Conservation (phyloP, 306 rosid species). For the Acacia acuminata region DNA sequence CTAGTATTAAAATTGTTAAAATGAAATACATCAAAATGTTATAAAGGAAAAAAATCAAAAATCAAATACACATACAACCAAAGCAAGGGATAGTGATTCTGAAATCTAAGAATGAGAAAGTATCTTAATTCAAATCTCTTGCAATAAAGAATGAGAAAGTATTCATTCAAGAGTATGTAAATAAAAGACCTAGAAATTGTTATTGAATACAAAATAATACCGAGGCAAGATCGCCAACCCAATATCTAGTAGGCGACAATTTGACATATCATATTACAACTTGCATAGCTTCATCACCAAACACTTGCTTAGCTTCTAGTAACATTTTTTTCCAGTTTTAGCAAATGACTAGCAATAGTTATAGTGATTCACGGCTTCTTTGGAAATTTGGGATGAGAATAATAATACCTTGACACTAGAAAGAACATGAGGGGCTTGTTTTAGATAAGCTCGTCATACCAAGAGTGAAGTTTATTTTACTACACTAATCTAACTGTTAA, state of each 20-base stretch:
- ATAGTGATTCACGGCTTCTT: slow-evolving; percentile 6
- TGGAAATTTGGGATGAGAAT: not conserved
- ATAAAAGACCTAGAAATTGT: not conserved
- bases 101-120: too few species aligned
- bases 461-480: too few species aligned
- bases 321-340: not conserved
- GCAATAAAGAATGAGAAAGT: slow-evolving; percentile 31
- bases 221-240: not conserved
- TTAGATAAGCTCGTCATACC: too few species aligned
- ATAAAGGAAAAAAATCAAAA: too few species aligned
- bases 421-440: slow-evolving; percentile 73
- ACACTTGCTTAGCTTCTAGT: slow-evolving; percentile 16
- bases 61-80: too few species aligned
- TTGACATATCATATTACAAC: not conserved
- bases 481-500: too few species aligned
- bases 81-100: too few species aligned
- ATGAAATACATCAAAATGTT: too few species aligned
- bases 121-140: slow-evolving; percentile 76
- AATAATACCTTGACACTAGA: slow-evolving; percentile 58
- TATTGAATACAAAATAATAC: slow-evolving; percentile 3
- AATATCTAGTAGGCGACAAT: not conserved
- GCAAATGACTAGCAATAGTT: not conserved
- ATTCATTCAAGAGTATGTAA: slow-evolving; percentile 2
- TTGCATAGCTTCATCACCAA: not conserved
- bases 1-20: too few species aligned